Percentiles rank a stretch among this genome's conserved stretches.
Conservation (phyloP, 108 stramenopile genomes). For the Pinguiococcus pyrenoidosus region DNA sequence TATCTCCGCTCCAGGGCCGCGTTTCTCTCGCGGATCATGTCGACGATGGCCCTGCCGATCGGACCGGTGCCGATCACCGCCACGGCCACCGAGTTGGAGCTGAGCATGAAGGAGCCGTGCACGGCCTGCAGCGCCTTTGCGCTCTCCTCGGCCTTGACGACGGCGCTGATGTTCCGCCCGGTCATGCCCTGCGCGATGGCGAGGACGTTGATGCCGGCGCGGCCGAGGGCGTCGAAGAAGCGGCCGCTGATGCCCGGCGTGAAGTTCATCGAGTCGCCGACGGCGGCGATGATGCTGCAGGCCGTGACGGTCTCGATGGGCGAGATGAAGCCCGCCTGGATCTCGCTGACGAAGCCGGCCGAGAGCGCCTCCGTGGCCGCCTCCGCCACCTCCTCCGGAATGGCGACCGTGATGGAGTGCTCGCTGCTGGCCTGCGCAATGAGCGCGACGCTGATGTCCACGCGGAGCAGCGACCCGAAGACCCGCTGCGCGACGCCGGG, state of each 20-base stretch:
- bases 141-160: slow-evolving; percentile 44
- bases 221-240: slow-evolving; percentile 67
- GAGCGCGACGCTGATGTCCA: slow-evolving; percentile 54
- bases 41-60: slow-evolving; percentile 8
- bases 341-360: slow-evolving; percentile 59
- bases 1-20: slow-evolving; percentile 9
- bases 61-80: slow-evolving; percentile 22
- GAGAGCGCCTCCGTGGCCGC: slow-evolving; percentile 47
- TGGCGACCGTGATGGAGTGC: slow-evolving; percentile 67
- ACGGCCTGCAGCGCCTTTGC: slow-evolving; percentile 66
- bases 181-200: slow-evolving; percentile 51
- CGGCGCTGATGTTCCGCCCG: slow-evolving; percentile 69
- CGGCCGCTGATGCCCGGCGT: slow-evolving; percentile 59
- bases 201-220: slow-evolving; percentile 64
- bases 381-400: slow-evolving; percentile 33
- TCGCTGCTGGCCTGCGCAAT: slow-evolving; percentile 77
- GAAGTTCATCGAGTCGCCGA: slow-evolving; percentile 66
- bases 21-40: slow-evolving; percentile 12
- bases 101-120: slow-evolving; percentile 54
- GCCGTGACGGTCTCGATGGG: slow-evolving; percentile 31
- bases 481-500: slow-evolving; percentile 56
- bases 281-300: slow-evolving; percentile 74
- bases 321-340: slow-evolving; percentile 18
- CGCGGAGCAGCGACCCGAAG: slow-evolving; percentile 55
- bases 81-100: slow-evolving; percentile 12